A percentile compares a stretch with the other conserved stretches of the same genome.
Conservation (phyloP, 768 basidiomycete genomes). For the Hirschioporus abietinus region DNA sequence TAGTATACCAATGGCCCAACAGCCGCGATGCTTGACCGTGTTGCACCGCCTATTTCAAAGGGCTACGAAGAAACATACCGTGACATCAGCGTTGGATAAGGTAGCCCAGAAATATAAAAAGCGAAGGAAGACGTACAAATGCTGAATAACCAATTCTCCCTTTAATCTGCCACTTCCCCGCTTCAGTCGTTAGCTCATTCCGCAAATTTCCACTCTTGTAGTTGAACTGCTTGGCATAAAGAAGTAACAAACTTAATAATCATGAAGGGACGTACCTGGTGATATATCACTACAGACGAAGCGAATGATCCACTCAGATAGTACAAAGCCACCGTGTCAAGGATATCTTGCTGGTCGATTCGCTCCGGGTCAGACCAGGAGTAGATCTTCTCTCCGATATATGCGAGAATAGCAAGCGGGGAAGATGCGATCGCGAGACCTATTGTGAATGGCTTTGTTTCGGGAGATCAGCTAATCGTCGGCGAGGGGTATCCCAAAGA, state of each 20-base stretch:
- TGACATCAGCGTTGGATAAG: background rate
- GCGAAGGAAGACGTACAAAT: slow-evolving; percentile 10
- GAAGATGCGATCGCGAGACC: slow-evolving; percentile 16
- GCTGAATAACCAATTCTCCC: slow-evolving; percentile 13
- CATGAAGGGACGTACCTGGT: slow-evolving; percentile 7
- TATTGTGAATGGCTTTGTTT: slow-evolving; percentile 16
- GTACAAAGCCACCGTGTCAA: slow-evolving; percentile 16
- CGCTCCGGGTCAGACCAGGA: slow-evolving; percentile 16
- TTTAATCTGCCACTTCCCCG: slow-evolving; percentile 10
- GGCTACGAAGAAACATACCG: slow-evolving; percentile 10
- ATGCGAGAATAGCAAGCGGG: slow-evolving; percentile 15
- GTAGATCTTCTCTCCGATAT: slow-evolving; percentile 18
- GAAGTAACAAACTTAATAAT: background rate
- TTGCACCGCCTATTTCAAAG: slow-evolving; percentile 13
- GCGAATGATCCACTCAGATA: slow-evolving; percentile 16
- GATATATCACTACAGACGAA: slow-evolving; percentile 17
- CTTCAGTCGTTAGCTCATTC: slow-evolving; percentile 9
- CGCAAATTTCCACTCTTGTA: slow-evolving; percentile 2
- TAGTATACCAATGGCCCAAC: slow-evolving; percentile 15
- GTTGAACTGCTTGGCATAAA: background rate
- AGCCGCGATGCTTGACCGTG: slow-evolving; percentile 10
- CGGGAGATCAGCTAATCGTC: background rate
- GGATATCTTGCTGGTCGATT: slow-evolving; percentile 13
- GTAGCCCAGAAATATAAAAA: background rate
- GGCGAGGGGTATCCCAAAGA: no score